phyloP scores from a whole-genome alignment of 108 stramenopile species.

The Bacterosira constricta region DNA sequence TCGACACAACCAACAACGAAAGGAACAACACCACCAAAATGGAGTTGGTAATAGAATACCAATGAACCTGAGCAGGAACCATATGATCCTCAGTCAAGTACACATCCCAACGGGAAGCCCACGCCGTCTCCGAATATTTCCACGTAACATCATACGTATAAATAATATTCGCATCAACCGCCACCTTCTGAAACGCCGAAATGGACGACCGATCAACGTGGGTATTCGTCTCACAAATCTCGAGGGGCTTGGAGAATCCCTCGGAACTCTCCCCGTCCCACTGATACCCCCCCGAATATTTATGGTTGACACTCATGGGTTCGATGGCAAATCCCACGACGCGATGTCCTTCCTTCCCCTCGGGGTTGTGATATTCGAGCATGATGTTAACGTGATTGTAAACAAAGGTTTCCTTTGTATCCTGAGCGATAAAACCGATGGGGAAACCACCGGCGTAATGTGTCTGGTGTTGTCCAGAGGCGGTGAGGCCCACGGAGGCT shows the following conservation, averaged over 20 bases:
- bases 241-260: slow-evolving; percentile 69
- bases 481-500: slow-evolving; percentile 69
- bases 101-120: slow-evolving; percentile 98
- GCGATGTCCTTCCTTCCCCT: slow-evolving; percentile 85
- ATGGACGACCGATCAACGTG: slow-evolving; percentile 55
- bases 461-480: slow-evolving; percentile 52
- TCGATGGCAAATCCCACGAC: slow-evolving; percentile 96
- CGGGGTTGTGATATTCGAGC: slow-evolving; percentile 87
- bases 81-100: slow-evolving; percentile 92
- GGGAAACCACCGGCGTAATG: slow-evolving; percentile 94
- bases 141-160: slow-evolving; percentile 99
- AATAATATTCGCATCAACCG: slow-evolving; percentile 70
- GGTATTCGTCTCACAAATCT: slow-evolving; percentile 57
- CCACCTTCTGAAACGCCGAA: slow-evolving; percentile 55
- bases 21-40: slow-evolving; percentile 96
- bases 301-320: slow-evolving; percentile 89
- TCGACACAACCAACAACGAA: slow-evolving; percentile 90
- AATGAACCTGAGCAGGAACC: slow-evolving; percentile 96
- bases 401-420: slow-evolving; percentile 72
- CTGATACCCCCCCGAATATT: slow-evolving; percentile 68
- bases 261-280: slow-evolving; percentile 76
- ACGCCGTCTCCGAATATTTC: slow-evolving; percentile 86
- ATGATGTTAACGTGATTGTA: slow-evolving; percentile 97
- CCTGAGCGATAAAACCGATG: slow-evolving; percentile 80
- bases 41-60: slow-evolving; percentile 96